phyloP scores from a whole-genome alignment of 345 rosid genomes.

The Pistacia atlantica region DNA sequence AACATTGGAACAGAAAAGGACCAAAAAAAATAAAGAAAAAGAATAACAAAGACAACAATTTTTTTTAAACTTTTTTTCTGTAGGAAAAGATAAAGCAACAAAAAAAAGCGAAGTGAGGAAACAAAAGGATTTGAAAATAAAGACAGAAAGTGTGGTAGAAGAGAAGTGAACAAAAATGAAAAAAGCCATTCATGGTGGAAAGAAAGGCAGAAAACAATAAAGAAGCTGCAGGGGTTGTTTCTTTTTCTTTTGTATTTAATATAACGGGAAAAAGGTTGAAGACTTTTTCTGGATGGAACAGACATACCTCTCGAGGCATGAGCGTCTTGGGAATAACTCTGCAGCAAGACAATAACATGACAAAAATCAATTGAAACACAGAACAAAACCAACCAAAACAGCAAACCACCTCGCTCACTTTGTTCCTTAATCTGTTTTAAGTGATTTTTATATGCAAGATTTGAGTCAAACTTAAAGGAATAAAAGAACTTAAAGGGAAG shows the following conservation, averaged over 20 bases:
- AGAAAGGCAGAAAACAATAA: slow-evolving; percentile 7
- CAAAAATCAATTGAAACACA: slow-evolving; percentile 46
- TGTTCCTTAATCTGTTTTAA: slow-evolving; percentile 24
- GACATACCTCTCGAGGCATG: slow-evolving; percentile 99
- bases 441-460: neutral
- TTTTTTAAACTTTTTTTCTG: no score
- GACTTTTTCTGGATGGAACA: slow-evolving; percentile 44
- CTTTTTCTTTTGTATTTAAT: neutral
- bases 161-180: slow-evolving; percentile 27
- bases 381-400: slow-evolving; percentile 14
- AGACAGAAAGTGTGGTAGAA: slow-evolving; percentile 25
- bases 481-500: neutral
- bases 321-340: slow-evolving; percentile 99
- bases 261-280: slow-evolving; percentile 39
- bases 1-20: neutral
- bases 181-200: slow-evolving; percentile 15
- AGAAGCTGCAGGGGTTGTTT: slow-evolving; percentile 13
- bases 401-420: slow-evolving; percentile 29
- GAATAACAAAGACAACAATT: no score
- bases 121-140: slow-evolving; percentile 28
- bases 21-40: neutral
- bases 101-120: slow-evolving; percentile 7
- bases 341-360: slow-evolving; percentile 76
- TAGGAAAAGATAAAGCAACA: slow-evolving; percentile 20
- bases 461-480: neutral